These are phyloP conservation scores for Skeletonema potamos DNA, from an alignment of 108 stramenopile species.

Conservation along the genomic window DNA sequence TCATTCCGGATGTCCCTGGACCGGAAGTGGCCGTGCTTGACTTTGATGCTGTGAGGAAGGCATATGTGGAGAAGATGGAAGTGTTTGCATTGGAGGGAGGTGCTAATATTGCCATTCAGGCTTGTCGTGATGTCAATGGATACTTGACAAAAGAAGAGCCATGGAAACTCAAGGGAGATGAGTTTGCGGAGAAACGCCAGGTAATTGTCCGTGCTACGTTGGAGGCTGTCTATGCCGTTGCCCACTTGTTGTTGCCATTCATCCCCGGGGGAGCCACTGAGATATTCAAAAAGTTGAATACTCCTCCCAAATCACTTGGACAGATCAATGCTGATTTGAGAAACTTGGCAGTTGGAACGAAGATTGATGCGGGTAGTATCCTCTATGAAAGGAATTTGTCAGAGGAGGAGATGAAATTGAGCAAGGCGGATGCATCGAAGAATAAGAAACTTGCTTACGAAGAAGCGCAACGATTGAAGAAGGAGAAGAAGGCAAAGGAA, in stretches of 20 bases:
- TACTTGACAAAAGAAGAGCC: conserved; percentile 94
- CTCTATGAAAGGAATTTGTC: conserved; percentile 66
- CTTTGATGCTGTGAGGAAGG: conserved; percentile 57
- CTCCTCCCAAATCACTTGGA: conserved; percentile 56
- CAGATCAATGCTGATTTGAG: conserved; percentile 57
- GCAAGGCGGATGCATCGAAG: conserved; percentile 52
- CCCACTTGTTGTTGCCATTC: conserved; percentile 92
- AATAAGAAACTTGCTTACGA: conserved; percentile 80
- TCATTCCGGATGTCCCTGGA: conserved; percentile 71
- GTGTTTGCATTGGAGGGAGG: conserved; percentile 75
- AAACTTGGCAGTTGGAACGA: conserved; percentile 69
- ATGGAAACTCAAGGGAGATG: conserved; percentile 95
- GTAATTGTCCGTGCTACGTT: conserved; percentile 87
- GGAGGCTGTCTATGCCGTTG: conserved; percentile 92
- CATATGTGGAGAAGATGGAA: conserved; percentile 77
- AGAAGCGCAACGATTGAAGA: conserved; percentile 76
- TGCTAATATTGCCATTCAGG: conserved; percentile 73
- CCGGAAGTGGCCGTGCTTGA: conserved; percentile 52
- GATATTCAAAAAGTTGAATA: conserved; percentile 91
- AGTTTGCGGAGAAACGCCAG: conserved; percentile 70
- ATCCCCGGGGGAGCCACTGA: conserved; percentile 79
- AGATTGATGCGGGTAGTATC: conserved; percentile 74
- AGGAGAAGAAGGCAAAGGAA: conserved; percentile 82
- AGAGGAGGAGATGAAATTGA: conserved; percentile 69
- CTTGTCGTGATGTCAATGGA: conserved; percentile 90